A percentile compares a stretch with the other conserved stretches of the same genome.
Evolutionary conservation across 768 basidiomycete species (phyloP).

Genomic region (Xanthoconium stramineum): DNA sequence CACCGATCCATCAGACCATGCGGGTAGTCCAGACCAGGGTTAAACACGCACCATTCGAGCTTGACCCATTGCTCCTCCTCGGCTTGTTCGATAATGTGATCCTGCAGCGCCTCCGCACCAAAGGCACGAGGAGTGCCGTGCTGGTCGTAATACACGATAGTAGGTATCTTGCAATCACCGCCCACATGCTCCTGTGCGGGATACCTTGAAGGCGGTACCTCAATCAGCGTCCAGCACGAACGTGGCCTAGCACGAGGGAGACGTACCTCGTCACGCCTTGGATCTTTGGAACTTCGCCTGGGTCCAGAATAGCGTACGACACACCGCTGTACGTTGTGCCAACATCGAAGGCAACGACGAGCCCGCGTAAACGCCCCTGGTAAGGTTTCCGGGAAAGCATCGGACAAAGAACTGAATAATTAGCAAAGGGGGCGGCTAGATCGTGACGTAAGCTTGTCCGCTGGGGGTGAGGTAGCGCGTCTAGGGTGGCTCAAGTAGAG

Average conservation of each 20-base stretch:
- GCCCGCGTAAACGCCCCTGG: constrained; percentile 33
- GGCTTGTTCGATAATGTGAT: constrained; percentile 37
- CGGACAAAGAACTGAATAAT: background rate
- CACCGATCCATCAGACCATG: background rate
- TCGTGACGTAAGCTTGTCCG: constrained; percentile 9
- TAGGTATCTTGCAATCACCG: constrained; percentile 48
- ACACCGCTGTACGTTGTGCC: constrained; percentile 42
- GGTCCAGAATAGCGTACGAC: constrained; percentile 41
- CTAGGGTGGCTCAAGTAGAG: background rate
- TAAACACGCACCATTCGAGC: constrained; percentile 39
- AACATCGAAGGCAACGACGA: constrained; percentile 40
- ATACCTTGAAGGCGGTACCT: constrained; percentile 22
- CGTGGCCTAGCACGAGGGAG: constrained; percentile 10
- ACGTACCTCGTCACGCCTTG: constrained; percentile 33
- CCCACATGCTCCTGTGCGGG: constrained; percentile 43
- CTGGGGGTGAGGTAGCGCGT: background rate
- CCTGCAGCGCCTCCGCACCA: constrained; percentile 44
- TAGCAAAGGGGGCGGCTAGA: background rate
- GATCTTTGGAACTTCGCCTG: constrained; percentile 35
- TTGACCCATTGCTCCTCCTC: constrained; percentile 46
- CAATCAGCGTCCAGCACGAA: constrained; percentile 4
- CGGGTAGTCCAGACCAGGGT: background rate
- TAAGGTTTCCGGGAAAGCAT: constrained; percentile 39
- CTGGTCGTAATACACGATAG: constrained; percentile 45
- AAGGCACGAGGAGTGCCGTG: constrained; percentile 38